phyloP scores from a whole-genome alignment of 2,329 filamentous ascomycete species.

The Trichoderma sp. region DNA sequence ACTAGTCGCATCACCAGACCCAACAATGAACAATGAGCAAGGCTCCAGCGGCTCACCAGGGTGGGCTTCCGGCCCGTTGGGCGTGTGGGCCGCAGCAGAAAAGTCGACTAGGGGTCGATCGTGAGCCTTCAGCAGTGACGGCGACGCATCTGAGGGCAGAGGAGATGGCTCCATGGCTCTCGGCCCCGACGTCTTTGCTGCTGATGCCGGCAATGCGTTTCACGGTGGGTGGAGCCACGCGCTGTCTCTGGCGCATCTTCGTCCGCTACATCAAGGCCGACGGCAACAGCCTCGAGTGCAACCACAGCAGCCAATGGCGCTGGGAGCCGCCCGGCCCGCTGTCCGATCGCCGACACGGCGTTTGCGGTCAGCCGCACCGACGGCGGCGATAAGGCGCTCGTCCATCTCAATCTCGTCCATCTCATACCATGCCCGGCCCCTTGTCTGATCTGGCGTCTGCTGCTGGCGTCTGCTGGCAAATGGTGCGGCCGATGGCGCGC shows the following conservation, averaged over 20 bases:
- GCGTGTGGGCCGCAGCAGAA: constrained; percentile 12
- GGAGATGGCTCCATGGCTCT: neutral
- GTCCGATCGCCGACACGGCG: constrained; percentile 22
- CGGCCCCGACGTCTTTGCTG: constrained; percentile 5
- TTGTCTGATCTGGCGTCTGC: constrained; percentile 15
- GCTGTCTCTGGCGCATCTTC: constrained; percentile 11
- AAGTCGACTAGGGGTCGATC: constrained; percentile 5
- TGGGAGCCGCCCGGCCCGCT: constrained; percentile 20
- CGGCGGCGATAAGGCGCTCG: constrained; percentile 28
- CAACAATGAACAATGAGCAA: neutral
- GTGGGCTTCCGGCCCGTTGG: constrained; percentile 19
- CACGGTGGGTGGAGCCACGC: constrained; percentile 10
- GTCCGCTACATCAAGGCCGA: constrained; percentile 18
- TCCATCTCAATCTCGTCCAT: constrained; percentile 26
- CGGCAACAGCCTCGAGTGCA: neutral
- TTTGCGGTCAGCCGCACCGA: constrained; percentile 28
- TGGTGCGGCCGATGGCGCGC: constrained; percentile 14
- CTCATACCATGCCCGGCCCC: constrained; percentile 22
- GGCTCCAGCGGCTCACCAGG: neutral
- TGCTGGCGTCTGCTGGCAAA: neutral
- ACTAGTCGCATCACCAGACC: no score
- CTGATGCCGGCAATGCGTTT: constrained; percentile 17
- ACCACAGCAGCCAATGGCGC: constrained; percentile 21
- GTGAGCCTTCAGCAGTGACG: neutral
- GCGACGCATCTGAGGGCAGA: neutral